Evolutionary conservation across 257 asterid species (phyloP).

Genomic region (Primulina tabacum): DNA sequence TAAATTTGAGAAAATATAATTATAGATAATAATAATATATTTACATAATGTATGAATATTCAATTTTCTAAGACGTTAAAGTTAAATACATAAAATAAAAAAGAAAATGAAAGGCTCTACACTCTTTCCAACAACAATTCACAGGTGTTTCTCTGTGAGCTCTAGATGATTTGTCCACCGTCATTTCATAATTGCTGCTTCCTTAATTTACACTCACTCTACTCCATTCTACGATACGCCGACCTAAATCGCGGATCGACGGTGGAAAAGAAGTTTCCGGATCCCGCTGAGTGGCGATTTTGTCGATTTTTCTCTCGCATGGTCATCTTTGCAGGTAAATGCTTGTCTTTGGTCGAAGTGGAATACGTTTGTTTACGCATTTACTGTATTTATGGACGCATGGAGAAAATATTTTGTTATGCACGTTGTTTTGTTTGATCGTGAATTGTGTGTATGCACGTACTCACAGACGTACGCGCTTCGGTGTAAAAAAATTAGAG

Average conservation of each 20-base stretch:
- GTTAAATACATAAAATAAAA: no score
- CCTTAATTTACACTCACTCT: constrained; percentile 28
- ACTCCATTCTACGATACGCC: constrained; percentile 14
- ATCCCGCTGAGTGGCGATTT: constrained; percentile 17
- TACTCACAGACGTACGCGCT: background rate
- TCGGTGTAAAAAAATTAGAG: background rate
- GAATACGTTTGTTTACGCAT: constrained; percentile 9
- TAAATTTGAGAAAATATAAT: no score
- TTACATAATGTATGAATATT: no score
- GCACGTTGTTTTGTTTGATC: constrained; percentile 26
- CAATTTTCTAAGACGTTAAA: no score
- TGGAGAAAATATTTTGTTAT: background rate
- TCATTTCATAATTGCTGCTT: constrained; percentile 18
- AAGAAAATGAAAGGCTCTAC: no score
- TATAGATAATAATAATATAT: no score
- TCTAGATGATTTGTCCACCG: constrained; percentile 23
- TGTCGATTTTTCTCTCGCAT: background rate
- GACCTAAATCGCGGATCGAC: background rate
- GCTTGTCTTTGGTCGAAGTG: constrained; percentile 4
- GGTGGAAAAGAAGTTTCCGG: constrained; percentile 9
- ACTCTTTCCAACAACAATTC: background rate
- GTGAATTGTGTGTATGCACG: constrained; percentile 13
- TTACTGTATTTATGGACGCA: constrained; percentile 5
- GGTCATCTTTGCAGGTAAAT: constrained; percentile 23
- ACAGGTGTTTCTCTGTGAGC: constrained; percentile 32